Base-by-base conservation (phyloP, 441 rosid genomes). In the Jatropha podagrica region DNA sequence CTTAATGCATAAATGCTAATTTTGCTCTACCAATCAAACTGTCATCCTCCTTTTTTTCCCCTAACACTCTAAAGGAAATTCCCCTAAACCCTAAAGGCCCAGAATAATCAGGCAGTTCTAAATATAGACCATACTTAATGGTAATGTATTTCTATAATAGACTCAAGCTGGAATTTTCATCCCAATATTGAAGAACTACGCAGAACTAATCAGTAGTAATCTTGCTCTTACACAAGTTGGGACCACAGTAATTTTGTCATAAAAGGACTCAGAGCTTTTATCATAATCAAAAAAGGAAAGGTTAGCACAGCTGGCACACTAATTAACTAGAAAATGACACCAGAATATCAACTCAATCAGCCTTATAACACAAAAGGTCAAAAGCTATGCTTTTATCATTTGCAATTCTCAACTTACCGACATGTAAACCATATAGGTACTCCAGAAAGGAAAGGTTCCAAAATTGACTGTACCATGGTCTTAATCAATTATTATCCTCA, bases 181-280 rank as follows among this genome's bases (percentile, higher is more conserved):
- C 9, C 48, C 6, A 2, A 44, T 7, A 44, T 44, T 4, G 10
- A 6, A 44, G 10, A 44, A 6, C 48, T 11, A 3, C 4, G 46
- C 6, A 44, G 48, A 5, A 10, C 48, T 44, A 44, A 7, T 44
- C 9, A 44, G 48, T 44, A 44, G 48, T 51, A 0, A 12, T 51
- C 56, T 51, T 51, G 56, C 15, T 51, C 56, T 27, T 20, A 9
- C 14, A 42, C 69, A 26, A 10, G 10, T 26, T 3, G 52, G 6
- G 14, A 75, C 23, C 14, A 15, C 13, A 14, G 5, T 38, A 11
- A 14, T 72, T 74, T 60, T 62, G 49, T 38, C 51, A 12, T 59
- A 76, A 76, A 69, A 69, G 18, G 40, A 48, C n/a, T 32, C 8
- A 14, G 6, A 15, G 6, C 65, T 71, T 71, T 66, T 8, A 63